Evolutionary conservation across 2,329 filamentous ascomycete genomes (phyloP).

Genomic region (Pseudocercospora eumusae): DNA sequence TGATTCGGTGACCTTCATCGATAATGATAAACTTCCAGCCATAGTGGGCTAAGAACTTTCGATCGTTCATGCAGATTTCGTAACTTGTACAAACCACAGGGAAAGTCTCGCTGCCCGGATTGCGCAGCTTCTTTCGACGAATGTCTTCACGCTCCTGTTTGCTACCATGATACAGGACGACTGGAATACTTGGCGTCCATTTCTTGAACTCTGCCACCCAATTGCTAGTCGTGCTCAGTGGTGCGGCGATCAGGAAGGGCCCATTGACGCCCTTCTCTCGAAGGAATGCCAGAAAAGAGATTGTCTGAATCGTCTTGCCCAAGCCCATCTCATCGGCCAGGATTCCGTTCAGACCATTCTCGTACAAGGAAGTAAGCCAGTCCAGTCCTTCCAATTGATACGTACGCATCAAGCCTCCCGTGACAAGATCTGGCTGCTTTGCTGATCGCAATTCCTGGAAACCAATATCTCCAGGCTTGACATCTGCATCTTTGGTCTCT

Average conservation of each 20-base stretch:
- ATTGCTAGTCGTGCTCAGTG: conserved; percentile 87
- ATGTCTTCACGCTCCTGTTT: conserved; percentile 75
- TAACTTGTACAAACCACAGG: conserved; percentile 94
- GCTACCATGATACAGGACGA: conserved; percentile 85
- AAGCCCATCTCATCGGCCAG: conserved; percentile 93
- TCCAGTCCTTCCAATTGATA: conserved; percentile 94
- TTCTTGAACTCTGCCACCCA: conserved; percentile 93
- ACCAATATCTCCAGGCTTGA: conserved; percentile 62
- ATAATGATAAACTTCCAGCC: conserved; percentile 99
- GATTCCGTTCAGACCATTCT: conserved; percentile 90
- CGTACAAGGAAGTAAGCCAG: conserved; percentile 81
- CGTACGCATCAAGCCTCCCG: conserved; percentile 85
- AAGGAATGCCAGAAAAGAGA: conserved; percentile 81
- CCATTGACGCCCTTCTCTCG: conserved; percentile 86
- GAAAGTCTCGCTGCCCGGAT: conserved; percentile 70
- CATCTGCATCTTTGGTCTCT: conserved; percentile 59
- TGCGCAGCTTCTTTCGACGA: conserved; percentile 70
- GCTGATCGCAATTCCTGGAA: conserved; percentile 75
- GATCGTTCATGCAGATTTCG: conserved; percentile 91
- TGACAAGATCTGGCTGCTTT: conserved; percentile 79
- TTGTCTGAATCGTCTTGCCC: conserved; percentile 89
- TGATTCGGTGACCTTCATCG: conserved; percentile 94
- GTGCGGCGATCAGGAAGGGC: conserved; percentile 87
- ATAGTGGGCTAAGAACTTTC: conserved; percentile 75
- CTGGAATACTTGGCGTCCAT: conserved; percentile 87